Conservation (phyloP, 2,329 filamentous ascomycete genomes). For the Xylariaceae sp. region DNA sequence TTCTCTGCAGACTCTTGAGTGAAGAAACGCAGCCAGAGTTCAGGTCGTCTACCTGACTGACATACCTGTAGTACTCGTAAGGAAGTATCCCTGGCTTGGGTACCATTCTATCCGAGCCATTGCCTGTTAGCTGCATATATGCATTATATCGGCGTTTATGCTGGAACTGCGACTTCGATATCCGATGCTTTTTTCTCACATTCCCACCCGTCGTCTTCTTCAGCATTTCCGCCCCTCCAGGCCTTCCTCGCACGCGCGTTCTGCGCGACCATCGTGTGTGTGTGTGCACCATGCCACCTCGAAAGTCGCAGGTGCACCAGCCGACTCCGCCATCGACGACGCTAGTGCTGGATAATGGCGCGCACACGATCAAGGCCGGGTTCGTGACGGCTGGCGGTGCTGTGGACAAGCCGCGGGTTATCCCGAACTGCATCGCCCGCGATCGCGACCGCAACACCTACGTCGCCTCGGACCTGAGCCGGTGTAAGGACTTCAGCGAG, state of each 20-base stretch:
- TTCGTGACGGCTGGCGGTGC: conserved; percentile 46
- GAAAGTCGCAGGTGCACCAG: conserved; percentile 44
- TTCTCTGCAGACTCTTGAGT: too few species aligned
- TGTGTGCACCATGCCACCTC: conserved; percentile 23
- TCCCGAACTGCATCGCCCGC: conserved; percentile 85
- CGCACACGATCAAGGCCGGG: conserved; percentile 84
- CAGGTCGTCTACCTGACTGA: too few species aligned
- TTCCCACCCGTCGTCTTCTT: background rate
- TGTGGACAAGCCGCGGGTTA: conserved; percentile 53
- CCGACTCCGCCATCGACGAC: conserved; percentile 55
- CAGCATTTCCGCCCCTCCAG: too few species aligned
- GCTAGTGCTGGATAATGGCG: conserved; percentile 89
- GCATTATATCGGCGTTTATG: too few species aligned
- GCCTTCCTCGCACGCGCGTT: too few species aligned
- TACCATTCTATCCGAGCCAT: too few species aligned
- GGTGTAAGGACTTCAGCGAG: conserved; percentile 84
- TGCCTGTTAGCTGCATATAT: too few species aligned
- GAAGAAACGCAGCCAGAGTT: too few species aligned
- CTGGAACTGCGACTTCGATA: too few species aligned
- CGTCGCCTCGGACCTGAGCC: conserved; percentile 68
- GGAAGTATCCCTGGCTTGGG: too few species aligned
- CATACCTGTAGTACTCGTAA: too few species aligned
- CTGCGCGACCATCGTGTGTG: too few species aligned
- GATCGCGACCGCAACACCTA: conserved; percentile 73
- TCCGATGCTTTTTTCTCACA: background rate